Percentiles rank a stretch among this genome's conserved stretches.
Conservation (phyloP, 768 basidiomycete genomes). For the Tylopilus sp. region DNA sequence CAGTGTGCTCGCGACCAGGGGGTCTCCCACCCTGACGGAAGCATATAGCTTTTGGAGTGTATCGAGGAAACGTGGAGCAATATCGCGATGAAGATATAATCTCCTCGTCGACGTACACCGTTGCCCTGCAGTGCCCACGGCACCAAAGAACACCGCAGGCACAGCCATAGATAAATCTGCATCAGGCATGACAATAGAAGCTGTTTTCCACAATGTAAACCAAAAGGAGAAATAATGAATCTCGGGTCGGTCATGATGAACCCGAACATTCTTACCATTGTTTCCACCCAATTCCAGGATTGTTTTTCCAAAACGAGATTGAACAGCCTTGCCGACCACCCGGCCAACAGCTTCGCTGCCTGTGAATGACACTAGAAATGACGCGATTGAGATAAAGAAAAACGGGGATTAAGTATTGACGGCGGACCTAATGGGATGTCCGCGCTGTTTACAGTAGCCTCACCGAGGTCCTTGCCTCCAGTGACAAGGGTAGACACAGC, state of each 20-base stretch:
- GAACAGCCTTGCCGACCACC: slow-evolving; percentile 83
- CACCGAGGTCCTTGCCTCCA: slow-evolving; percentile 79
- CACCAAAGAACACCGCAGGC: slow-evolving; percentile 89
- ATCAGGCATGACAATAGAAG: slow-evolving; percentile 89
- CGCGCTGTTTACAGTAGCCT: slow-evolving; percentile 67
- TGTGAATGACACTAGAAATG: slow-evolving; percentile 80
- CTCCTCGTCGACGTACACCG: slow-evolving; percentile 92
- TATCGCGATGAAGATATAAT: slow-evolving; percentile 79
- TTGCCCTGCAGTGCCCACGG: slow-evolving; percentile 75
- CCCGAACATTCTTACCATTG: slow-evolving; percentile 58
- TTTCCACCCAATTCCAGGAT: slow-evolving; percentile 94
- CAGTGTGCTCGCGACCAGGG: slow-evolving; percentile 66
- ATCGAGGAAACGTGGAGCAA: slow-evolving; percentile 73
- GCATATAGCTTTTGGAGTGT: slow-evolving; percentile 73
- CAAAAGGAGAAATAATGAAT: slow-evolving; percentile 17
- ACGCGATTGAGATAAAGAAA: slow-evolving; percentile 1
- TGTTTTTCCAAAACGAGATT: slow-evolving; percentile 83
- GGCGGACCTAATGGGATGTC: slow-evolving; percentile 74
- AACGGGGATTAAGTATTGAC: neutral
- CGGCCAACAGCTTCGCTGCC: slow-evolving; percentile 88
- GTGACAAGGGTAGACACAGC: slow-evolving; percentile 81
- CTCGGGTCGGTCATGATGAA: slow-evolving; percentile 17
- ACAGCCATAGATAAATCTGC: slow-evolving; percentile 89
- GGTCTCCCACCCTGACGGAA: slow-evolving; percentile 78
- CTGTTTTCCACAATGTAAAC: slow-evolving; percentile 38